Conservation (phyloP, 768 basidiomycete species). For the Crepidotus variabilis region DNA sequence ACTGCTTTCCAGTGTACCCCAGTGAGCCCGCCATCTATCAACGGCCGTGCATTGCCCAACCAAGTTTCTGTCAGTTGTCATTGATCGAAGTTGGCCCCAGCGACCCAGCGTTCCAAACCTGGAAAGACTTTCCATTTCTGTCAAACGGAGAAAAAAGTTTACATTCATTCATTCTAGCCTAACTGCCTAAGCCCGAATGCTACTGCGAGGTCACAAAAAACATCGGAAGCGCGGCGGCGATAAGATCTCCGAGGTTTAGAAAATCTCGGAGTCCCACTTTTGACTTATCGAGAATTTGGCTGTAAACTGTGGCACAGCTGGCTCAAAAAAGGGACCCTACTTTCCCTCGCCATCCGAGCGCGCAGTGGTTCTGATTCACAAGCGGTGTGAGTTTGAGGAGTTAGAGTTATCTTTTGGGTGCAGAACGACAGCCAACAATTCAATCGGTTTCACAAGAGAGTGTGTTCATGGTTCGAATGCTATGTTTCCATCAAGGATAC, state of each 20-base stretch:
- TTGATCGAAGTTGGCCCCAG: too few species aligned
- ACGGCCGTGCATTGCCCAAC: neutral
- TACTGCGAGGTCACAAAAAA: neutral
- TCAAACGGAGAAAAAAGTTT: neutral
- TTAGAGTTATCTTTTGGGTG: neutral
- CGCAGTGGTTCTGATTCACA: neutral
- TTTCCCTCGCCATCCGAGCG: neutral
- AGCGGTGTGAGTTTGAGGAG: neutral
- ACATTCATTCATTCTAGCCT: neutral
- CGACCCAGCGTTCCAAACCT: neutral
- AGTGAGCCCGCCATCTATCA: neutral
- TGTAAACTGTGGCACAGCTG: neutral
- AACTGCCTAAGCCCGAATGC: neutral
- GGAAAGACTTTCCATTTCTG: neutral
- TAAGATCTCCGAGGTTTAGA: neutral
- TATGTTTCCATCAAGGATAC: neutral
- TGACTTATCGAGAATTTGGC: neutral
- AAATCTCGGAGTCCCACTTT: neutral
- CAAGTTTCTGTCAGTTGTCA: neutral
- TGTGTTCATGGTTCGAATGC: neutral
- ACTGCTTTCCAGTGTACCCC: neutral
- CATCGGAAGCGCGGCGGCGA: neutral
- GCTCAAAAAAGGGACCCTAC: neutral
- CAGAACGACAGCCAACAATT: neutral
- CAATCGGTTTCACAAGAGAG: neutral